Base-by-base conservation (phyloP, 768 basidiomycete genomes). In the Myochromella boudieri region DNA sequence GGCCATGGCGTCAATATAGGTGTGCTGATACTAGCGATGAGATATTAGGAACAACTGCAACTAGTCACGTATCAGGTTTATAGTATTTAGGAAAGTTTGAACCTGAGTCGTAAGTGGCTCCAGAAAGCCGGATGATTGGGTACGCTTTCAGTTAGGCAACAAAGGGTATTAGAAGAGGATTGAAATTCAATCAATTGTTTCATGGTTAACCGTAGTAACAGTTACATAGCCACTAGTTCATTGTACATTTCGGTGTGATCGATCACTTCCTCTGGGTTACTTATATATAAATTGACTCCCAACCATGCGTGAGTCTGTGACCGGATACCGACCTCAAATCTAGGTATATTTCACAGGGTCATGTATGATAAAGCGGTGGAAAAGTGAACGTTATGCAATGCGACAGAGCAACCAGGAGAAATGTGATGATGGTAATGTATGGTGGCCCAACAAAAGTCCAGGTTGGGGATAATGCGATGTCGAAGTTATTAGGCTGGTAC, bases 401-500 rank as follows among this genome's bases (percentile, higher is more conserved):
- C 48, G 27, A 45, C 37, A 47, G 46, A 49, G 48, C 47, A 50
- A 45, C 42, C 37, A 26, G n/a, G n/a, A n/a, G n/a, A 40, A 43
- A 54, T 44, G 37, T 48, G 45, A 42, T 46, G 50, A 44, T 43
- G 43, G 14, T 49, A 37, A 50, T 52, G 47, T 40, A 54, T 22
- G 44, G 36, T 36, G 17, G 29, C 47, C 47, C 44, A 51, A 51
- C 38, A 40, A 47, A 40, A 50, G 46, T 54, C 44, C 44, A 49
- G 39, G 46, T 46, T 28, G n/a, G 29, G 48, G 48, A 31, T 39
- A 18, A 39, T 37, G 47, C 32, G 25, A 37, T 37, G 50, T 33
- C 45, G 46, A 42, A 56, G 58, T 55, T 67, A 71, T 72, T 71
- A 70, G 63, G 62, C 56, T 49, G 56, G 48, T 62, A 48, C 38